Evolutionary conservation across 1,139 yeast species (phyloP).

Genomic region (Suhomyces anneliseae): DNA sequence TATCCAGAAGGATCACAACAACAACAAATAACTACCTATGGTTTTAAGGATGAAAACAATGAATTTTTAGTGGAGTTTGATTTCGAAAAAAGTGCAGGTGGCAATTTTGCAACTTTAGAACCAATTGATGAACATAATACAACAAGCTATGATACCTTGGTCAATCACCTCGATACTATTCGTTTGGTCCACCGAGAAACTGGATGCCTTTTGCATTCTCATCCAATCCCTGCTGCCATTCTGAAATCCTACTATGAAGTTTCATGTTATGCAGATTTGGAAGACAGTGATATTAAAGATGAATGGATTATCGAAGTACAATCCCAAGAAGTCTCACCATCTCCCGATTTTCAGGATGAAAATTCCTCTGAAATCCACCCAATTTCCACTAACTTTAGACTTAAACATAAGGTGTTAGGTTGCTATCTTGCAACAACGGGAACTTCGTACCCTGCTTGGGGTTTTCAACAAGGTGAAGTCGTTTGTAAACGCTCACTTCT

Average conservation of each 20-base stretch:
- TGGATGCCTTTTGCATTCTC: slow-evolving; percentile 61
- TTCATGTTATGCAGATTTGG: slow-evolving; percentile 63
- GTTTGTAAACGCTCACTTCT: slow-evolving; percentile 58
- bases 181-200: slow-evolving; percentile 58
- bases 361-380: slow-evolving; percentile 54
- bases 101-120: slow-evolving; percentile 34
- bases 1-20: slow-evolving; percentile 77
- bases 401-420: slow-evolving; percentile 61
- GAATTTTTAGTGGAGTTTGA: slow-evolving; percentile 57
- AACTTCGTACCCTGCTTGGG: slow-evolving; percentile 73
- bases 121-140: slow-evolving; percentile 29
- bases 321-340: slow-evolving; percentile 55
- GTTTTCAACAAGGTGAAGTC: slow-evolving; percentile 79
- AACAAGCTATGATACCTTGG: slow-evolving; percentile 18
- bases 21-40: slow-evolving; percentile 75
- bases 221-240: slow-evolving; percentile 55
- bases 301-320: slow-evolving; percentile 73
- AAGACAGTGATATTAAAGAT: slow-evolving; percentile 59
- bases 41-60: slow-evolving; percentile 69
- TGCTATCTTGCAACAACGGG: slow-evolving; percentile 79
- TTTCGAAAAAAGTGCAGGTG: slow-evolving; percentile 22
- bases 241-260: slow-evolving; percentile 58
- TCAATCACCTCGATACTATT: slow-evolving; percentile 53
- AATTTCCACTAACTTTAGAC: slow-evolving; percentile 65
- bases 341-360: slow-evolving; percentile 45